Evolutionary conservation across 202 grass and related monocot genomes (phyloP).

Genomic region (Bolboschoenoplectus hybrid): DNA sequence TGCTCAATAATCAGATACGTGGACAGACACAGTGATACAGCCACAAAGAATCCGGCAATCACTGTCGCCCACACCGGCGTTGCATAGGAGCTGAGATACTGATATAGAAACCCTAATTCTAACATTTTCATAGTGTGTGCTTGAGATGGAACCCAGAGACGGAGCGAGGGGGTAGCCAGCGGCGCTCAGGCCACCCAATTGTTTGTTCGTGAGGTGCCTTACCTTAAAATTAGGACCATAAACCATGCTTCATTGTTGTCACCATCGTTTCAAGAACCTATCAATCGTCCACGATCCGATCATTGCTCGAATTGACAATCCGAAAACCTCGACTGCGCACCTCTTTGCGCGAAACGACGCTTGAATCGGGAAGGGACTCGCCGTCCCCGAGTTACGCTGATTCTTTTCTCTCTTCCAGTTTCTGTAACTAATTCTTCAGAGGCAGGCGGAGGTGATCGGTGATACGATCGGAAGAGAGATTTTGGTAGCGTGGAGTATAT

Average conservation of each 20-base stretch:
- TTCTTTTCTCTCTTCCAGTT: background rate
- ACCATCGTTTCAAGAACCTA: background rate
- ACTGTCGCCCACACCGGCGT: conserved; percentile 72
- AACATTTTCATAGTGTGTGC: conserved; percentile 50
- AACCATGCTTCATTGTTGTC: background rate
- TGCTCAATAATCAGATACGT: conserved; percentile 84
- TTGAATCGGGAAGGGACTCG: background rate
- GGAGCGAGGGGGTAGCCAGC: background rate
- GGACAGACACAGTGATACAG: conserved; percentile 67
- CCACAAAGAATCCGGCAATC: conserved; percentile 71
- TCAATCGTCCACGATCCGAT: background rate
- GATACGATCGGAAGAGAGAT: background rate
- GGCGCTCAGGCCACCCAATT: background rate
- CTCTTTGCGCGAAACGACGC: too few relatives aligned
- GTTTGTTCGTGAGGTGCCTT: background rate
- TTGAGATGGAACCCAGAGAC: conserved; percentile 11
- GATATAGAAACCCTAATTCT: conserved; percentile 49
- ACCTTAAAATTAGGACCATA: background rate
- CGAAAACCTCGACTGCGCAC: background rate
- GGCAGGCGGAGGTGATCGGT: background rate
- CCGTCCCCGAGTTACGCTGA: background rate
- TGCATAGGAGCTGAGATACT: conserved; percentile 45
- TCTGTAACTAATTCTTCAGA: background rate
- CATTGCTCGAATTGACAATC: background rate
- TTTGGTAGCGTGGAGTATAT: background rate